Percentiles rank a stretch among this genome's conserved stretches.
Evolutionary conservation across 371 early-diverging fungal species (phyloP).

Genomic region (Circinella minor): DNA sequence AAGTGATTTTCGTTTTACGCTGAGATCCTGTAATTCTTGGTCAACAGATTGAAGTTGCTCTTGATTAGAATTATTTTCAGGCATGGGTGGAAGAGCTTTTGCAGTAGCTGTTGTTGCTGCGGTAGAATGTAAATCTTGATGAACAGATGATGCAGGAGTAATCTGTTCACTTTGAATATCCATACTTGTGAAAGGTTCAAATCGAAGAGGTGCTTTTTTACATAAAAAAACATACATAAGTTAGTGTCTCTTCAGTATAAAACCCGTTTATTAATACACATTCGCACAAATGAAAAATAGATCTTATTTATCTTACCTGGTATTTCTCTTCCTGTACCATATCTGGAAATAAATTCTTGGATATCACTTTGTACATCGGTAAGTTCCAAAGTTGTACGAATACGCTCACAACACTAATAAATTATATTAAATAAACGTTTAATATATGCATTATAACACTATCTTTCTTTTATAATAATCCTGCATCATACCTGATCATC

Average conservation of each 20-base stretch:
- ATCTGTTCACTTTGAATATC: slow-evolving; percentile 10
- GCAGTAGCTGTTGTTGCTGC: neutral
- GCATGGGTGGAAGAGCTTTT: slow-evolving; percentile 20
- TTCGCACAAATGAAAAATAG: neutral
- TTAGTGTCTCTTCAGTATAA: neutral
- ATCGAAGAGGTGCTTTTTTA: slow-evolving; percentile 10
- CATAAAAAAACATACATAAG: neutral
- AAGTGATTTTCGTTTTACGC: slow-evolving; percentile 9
- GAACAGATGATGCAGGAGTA: slow-evolving; percentile 15
- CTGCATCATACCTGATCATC: slow-evolving; percentile 44
- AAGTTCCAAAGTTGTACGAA: slow-evolving; percentile 45
- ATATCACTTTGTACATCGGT: slow-evolving; percentile 46
- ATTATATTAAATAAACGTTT: slow-evolving; percentile 6
- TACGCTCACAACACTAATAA: slow-evolving; percentile 43
- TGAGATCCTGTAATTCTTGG: slow-evolving; percentile 29
- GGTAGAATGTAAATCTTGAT: slow-evolving; percentile 11
- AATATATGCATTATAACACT: neutral
- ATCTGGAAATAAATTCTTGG: slow-evolving; percentile 30
- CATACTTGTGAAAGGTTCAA: slow-evolving; percentile 14
- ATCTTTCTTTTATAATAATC: neutral
- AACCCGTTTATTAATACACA: neutral
- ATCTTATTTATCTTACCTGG: slow-evolving; percentile 35
- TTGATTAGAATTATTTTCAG: slow-evolving; percentile 12
- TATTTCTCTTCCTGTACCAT: slow-evolving; percentile 36
- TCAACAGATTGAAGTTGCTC: slow-evolving; percentile 42